Evolutionary conservation across 768 basidiomycete genomes (phyloP).

Genomic region (Cystofilobasidium ferigula): DNA sequence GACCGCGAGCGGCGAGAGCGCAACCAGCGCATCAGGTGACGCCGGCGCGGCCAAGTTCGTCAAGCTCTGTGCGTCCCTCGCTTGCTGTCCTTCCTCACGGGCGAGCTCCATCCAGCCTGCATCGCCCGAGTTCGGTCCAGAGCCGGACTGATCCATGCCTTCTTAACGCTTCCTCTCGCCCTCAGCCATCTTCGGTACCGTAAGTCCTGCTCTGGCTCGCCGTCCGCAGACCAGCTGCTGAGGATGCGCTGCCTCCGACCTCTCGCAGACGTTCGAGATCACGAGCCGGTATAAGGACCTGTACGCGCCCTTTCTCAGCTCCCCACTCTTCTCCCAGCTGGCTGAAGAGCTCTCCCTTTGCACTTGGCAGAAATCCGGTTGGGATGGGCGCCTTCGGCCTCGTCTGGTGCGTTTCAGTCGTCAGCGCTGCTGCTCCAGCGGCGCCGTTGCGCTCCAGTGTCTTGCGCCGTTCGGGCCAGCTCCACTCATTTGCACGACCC

Average conservation of each 20-base stretch:
- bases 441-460: too few species aligned
- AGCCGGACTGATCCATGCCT: too few species aligned
- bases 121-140: too few species aligned
- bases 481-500: too few species aligned
- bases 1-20: not conserved
- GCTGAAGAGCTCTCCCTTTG: not conserved
- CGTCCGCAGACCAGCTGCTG: too few species aligned
- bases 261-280: slow-evolving; percentile 1
- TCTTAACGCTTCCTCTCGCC: not conserved
- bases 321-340: not conserved
- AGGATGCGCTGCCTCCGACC: too few species aligned
- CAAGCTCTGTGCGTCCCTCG: not conserved
- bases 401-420: not conserved
- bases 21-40: not conserved
- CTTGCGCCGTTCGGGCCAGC: too few species aligned
- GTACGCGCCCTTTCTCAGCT: not conserved
- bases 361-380: not conserved
- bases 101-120: too few species aligned
- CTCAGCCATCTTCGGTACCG: slow-evolving; percentile 2
- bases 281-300: not conserved
- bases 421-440: too few species aligned
- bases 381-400: slow-evolving; percentile 5
- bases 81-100: not conserved
- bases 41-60: slow-evolving; percentile 4
- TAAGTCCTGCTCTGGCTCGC: too few species aligned